These are phyloP conservation scores for Acanthamoeba royreba DNA, from an alignment of 208 protist genomes.

Conservation along the genomic window DNA sequence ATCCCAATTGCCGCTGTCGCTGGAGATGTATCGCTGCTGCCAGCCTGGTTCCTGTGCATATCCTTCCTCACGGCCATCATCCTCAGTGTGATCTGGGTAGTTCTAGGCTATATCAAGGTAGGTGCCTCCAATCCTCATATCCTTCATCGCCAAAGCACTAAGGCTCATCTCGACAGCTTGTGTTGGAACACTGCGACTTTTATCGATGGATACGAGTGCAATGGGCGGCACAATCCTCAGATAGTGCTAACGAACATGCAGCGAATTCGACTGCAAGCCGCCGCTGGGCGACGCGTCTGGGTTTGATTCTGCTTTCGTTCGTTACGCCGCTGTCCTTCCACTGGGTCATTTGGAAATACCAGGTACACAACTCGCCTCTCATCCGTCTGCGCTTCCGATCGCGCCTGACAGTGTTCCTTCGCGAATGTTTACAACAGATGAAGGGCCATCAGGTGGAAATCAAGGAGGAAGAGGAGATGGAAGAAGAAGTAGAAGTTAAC, in stretches of 20 bases:
- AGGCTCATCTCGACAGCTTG: neutral
- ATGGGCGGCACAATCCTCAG: neutral
- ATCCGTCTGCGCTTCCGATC: neutral
- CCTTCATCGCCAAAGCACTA: neutral
- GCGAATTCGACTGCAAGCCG: neutral
- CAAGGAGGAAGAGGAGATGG: neutral
- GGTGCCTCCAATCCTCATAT: neutral
- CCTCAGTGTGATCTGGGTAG: neutral
- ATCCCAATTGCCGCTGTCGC: neutral
- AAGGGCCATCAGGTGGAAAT: neutral
- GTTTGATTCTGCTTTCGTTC: neutral
- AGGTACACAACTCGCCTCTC: neutral
- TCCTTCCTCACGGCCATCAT: neutral
- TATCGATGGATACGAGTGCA: constrained; percentile 9
- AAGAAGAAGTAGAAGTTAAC: constrained; percentile 10
- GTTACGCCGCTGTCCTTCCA: neutral
- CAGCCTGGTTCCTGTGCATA: constrained; percentile 19
- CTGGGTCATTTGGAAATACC: neutral
- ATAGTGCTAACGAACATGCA: neutral
- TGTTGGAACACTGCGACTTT: constrained; percentile 8
- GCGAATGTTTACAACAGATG: neutral
- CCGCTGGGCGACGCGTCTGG: neutral
- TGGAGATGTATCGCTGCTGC: neutral
- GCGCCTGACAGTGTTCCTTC: neutral
- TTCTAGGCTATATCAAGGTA: neutral